Evolutionary conservation across 2,329 filamentous ascomycete species (phyloP).

Genomic region (Nakataea oryzae): DNA sequence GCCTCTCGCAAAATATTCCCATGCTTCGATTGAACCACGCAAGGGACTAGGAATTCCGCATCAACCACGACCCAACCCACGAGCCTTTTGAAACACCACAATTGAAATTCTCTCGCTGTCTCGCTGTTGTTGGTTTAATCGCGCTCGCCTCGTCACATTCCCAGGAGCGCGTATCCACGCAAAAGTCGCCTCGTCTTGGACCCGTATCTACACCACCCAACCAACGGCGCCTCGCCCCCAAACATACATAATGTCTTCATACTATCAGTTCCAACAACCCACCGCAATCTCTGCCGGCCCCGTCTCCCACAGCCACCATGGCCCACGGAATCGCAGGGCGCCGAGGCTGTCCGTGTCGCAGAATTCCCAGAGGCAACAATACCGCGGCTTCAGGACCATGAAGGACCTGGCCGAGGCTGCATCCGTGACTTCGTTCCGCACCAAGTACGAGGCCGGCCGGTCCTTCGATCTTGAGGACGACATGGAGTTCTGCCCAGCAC

Average conservation of each 20-base stretch:
- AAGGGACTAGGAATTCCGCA: not conserved
- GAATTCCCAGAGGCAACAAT: constrained; percentile 81
- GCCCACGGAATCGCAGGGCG: constrained; percentile 74
- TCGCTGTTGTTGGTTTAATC: not conserved
- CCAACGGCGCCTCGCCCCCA: not conserved
- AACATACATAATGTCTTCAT: constrained; percentile 42
- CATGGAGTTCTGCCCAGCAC: constrained; percentile 85
- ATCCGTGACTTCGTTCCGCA: constrained; percentile 67
- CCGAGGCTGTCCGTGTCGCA: constrained; percentile 72
- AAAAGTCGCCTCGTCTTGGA: not conserved
- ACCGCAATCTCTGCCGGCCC: constrained; percentile 42
- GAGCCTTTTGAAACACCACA: not conserved
- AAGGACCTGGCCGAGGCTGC: constrained; percentile 78
- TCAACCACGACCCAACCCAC: not conserved
- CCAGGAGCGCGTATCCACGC: no score
- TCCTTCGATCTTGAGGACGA: constrained; percentile 96
- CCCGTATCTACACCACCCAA: not conserved
- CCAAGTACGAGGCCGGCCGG: constrained; percentile 79
- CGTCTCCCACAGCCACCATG: constrained; percentile 67
- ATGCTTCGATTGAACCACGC: not conserved
- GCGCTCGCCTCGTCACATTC: not conserved
- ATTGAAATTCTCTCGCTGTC: not conserved
- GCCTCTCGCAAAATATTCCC: not conserved
- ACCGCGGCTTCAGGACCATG: constrained; percentile 73
- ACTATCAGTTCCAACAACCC: constrained; percentile 51